Conservation (phyloP, 148 eudicot species). For the Chenopodium suecicum region DNA sequence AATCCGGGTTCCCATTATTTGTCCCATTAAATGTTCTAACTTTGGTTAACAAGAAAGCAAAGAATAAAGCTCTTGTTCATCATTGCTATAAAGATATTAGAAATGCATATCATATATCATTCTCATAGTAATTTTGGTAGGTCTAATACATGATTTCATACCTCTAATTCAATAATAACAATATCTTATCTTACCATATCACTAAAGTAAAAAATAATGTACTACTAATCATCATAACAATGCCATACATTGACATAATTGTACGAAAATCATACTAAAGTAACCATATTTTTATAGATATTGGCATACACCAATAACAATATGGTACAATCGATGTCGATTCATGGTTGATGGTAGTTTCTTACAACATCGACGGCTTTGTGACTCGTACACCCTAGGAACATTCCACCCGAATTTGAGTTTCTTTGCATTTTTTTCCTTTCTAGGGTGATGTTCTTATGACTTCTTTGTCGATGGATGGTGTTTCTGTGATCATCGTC, state of each 20-base stretch:
- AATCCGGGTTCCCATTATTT: conserved; percentile 22
- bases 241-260: conserved; percentile 1
- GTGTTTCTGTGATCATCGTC: conserved; percentile 12
- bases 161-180: neutral
- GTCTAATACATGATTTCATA: conserved; percentile 6
- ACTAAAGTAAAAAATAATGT: neutral
- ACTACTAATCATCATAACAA: conserved; percentile 11
- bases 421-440: conserved; percentile 18
- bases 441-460: conserved; percentile 12
- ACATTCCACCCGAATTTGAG: conserved; percentile 21
- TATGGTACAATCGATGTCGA: neutral
- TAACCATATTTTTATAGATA: conserved; percentile 1
- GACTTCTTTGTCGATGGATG: neutral
- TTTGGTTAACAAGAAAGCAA: conserved; percentile 39
- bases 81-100: conserved; percentile 24
- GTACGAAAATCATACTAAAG: neutral
- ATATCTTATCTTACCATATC: neutral
- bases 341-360: conserved; percentile 13
- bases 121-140: conserved; percentile 7
- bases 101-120: conserved; percentile 13
- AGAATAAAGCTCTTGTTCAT: conserved; percentile 27
- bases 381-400: conserved; percentile 53
- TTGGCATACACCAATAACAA: conserved; percentile 14
- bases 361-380: conserved; percentile 56
- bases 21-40: conserved; percentile 24